phyloP scores from a whole-genome alignment of 2,329 filamentous ascomycete species.

The Amauroascus niger region DNA sequence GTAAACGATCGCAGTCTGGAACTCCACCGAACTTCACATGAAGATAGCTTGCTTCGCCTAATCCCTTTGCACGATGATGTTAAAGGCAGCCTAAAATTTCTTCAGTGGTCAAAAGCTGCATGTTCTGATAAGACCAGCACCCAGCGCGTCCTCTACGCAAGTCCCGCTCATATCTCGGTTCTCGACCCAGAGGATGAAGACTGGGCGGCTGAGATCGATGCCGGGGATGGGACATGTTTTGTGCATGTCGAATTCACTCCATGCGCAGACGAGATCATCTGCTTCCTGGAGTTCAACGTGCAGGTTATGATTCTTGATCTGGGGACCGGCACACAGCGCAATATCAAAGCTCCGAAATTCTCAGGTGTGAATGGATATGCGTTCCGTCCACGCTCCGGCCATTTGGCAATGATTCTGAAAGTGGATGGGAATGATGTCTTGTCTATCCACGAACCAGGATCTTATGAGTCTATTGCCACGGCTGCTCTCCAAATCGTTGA shows the following conservation, averaged over 20 bases:
- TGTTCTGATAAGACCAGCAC: background rate
- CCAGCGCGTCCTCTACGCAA: slow-evolving; percentile 29
- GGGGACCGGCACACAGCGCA: slow-evolving; percentile 27
- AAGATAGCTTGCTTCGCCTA: background rate
- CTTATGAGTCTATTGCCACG: slow-evolving; percentile 29
- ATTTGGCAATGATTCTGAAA: slow-evolving; percentile 34
- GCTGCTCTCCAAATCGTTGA: slow-evolving; percentile 40
- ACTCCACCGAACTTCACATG: background rate
- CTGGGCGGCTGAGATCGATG: slow-evolving; percentile 34
- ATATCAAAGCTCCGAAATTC: slow-evolving; percentile 35
- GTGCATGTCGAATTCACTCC: slow-evolving; percentile 32
- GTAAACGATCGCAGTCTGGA: slow-evolving; percentile 9
- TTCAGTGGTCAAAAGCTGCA: slow-evolving; percentile 11
- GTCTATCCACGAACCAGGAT: slow-evolving; percentile 31
- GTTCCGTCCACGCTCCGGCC: slow-evolving; percentile 33
- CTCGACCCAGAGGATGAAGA: slow-evolving; percentile 32
- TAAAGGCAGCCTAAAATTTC: slow-evolving; percentile 4
- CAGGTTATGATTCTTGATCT: slow-evolving; percentile 32
- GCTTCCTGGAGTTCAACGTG: slow-evolving; percentile 34
- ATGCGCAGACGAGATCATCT: slow-evolving; percentile 30
- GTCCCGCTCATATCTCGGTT: slow-evolving; percentile 28
- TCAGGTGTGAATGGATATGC: slow-evolving; percentile 30
- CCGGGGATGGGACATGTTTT: slow-evolving; percentile 29
- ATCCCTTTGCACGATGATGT: slow-evolving; percentile 11
- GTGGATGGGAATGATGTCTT: slow-evolving; percentile 31